Percentiles rank a stretch among this genome's conserved stretches.
phyloP scores from a whole-genome alignment of 2,329 filamentous ascomycete species.

The Myrmaecium sp. region DNA sequence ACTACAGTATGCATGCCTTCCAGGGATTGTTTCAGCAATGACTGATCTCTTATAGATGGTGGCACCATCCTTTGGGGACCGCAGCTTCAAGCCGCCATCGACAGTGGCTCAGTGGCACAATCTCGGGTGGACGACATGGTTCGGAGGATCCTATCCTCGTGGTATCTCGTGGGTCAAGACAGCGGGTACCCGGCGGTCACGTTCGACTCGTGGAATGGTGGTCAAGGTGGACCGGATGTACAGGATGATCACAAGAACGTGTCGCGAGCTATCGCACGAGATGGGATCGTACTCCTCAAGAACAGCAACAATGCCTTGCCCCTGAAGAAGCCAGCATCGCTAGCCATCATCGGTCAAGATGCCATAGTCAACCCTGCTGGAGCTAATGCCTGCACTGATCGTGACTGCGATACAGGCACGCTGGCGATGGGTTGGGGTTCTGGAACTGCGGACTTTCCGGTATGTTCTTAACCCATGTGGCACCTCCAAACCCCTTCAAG shows the following conservation, averaged over 20 bases:
- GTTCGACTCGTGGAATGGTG: slow-evolving; percentile 29
- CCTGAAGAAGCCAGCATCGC: slow-evolving; percentile 45
- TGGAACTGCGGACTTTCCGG: slow-evolving; percentile 30
- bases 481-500: no score
- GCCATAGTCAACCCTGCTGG: slow-evolving; percentile 58
- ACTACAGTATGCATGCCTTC: not conserved
- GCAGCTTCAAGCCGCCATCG: slow-evolving; percentile 34
- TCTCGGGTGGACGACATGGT: slow-evolving; percentile 26
- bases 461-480: no score
- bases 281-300: slow-evolving; percentile 34
- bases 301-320: slow-evolving; percentile 57
- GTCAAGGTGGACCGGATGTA: slow-evolving; percentile 18
- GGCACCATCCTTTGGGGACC: slow-evolving; percentile 38
- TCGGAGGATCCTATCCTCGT: slow-evolving; percentile 28
- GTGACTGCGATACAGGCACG: slow-evolving; percentile 43
- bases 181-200: slow-evolving; percentile 24
- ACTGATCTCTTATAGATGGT: slow-evolving; percentile 5
- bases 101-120: slow-evolving; percentile 26
- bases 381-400: slow-evolving; percentile 62
- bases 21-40: not conserved
- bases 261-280: slow-evolving; percentile 25
- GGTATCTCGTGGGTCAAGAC: slow-evolving; percentile 33
- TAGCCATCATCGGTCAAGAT: slow-evolving; percentile 54
- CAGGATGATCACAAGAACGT: slow-evolving; percentile 23
- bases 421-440: slow-evolving; percentile 54